Conservation (phyloP, 805 yeast genomes). For the Deakozyma indianensis region DNA sequence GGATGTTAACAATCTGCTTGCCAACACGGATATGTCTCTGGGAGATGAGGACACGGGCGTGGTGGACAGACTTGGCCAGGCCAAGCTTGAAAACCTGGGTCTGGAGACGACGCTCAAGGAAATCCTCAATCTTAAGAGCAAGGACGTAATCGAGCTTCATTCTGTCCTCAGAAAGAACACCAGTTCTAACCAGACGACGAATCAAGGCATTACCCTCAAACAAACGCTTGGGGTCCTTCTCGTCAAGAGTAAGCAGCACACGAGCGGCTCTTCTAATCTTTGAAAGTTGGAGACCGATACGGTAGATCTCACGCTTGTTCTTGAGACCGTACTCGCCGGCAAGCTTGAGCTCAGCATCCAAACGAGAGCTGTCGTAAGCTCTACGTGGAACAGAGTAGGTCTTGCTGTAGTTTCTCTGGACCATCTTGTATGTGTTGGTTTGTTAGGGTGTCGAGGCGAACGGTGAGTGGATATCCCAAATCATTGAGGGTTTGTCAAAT, state of each 20-base stretch:
- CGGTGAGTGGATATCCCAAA: not conserved
- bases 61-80: slow-evolving; percentile 98
- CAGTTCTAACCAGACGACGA: slow-evolving; percentile 98
- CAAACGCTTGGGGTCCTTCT: slow-evolving; percentile 99
- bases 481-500: not conserved
- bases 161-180: slow-evolving; percentile 98
- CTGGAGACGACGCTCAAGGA: slow-evolving; percentile 99
- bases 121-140: slow-evolving; percentile 96
- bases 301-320: slow-evolving; percentile 99
- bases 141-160: slow-evolving; percentile 99
- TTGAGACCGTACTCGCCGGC: slow-evolving; percentile 99
- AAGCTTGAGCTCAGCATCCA: slow-evolving; percentile 97
- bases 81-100: slow-evolving; percentile 99
- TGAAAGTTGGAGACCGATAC: slow-evolving; percentile 98
- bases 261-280: slow-evolving; percentile 99
- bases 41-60: slow-evolving; percentile 96
- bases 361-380: slow-evolving; percentile 98
- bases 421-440: not conserved
- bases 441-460: not conserved
- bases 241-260: slow-evolving; percentile 98
- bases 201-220: slow-evolving; percentile 99
- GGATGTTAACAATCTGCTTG: slow-evolving; percentile 96
- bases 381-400: slow-evolving; percentile 99
- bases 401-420: slow-evolving; percentile 69
- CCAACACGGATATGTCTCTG: slow-evolving; percentile 99